Percentiles rank a stretch among this genome's conserved stretches.
Evolutionary conservation across 495 filamentous ascomycete species (phyloP).

Genomic region (Daldinia concentrica): DNA sequence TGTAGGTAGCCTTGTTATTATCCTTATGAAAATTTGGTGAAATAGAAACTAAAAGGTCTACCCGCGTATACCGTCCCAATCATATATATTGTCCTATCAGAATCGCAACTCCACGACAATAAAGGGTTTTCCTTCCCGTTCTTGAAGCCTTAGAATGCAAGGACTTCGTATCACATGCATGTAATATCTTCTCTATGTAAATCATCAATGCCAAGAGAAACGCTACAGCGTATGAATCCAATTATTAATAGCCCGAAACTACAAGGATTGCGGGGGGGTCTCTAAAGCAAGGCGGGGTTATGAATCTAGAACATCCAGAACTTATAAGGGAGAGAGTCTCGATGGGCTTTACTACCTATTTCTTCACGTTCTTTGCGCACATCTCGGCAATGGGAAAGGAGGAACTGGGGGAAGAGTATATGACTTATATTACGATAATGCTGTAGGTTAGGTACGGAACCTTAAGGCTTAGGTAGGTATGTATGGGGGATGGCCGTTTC

Average conservation of each 20-base stretch:
- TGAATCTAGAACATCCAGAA: constrained; percentile 6
- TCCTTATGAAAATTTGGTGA: neutral
- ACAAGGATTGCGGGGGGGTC: constrained; percentile 5
- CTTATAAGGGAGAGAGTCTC: constrained; percentile 5
- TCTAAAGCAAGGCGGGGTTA: constrained; percentile 20
- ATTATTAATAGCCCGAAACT: constrained; percentile 7
- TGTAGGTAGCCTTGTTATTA: too few species aligned
- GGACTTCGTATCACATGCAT: constrained; percentile 8
- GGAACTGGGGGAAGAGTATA: neutral
- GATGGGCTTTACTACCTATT: neutral
- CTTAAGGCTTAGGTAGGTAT: too few species aligned
- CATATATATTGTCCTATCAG: neutral
- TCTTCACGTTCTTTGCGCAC: constrained; percentile 4
- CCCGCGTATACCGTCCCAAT: constrained; percentile 3
- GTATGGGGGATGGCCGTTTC: neutral
- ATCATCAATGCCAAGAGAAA: constrained; percentile 15
- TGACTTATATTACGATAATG: neutral
- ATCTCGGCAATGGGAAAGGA: constrained; percentile 9
- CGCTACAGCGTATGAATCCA: constrained; percentile 1
- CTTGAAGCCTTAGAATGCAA: neutral
- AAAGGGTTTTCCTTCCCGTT: neutral
- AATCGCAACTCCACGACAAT: neutral
- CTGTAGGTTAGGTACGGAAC: neutral
- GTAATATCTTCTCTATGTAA: neutral
- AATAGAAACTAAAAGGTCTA: neutral